Percentiles rank a stretch among this genome's conserved stretches.
phyloP scores from a whole-genome alignment of 805 yeast species.

The Wilhelminamyces savonicus region DNA sequence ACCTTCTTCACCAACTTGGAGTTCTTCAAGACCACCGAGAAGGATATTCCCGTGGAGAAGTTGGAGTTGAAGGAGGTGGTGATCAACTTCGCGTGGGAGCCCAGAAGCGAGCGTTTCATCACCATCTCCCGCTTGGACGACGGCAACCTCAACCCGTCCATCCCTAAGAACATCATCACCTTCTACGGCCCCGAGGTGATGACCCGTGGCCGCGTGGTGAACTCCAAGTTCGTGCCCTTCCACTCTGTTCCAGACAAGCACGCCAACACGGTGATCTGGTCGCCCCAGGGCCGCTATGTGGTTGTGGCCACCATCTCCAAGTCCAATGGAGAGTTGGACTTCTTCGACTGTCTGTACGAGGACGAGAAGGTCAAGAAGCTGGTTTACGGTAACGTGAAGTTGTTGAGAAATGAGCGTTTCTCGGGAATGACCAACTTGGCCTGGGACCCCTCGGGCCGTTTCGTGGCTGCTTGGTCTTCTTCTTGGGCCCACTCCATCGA shows the following conservation, averaged over 20 bases:
- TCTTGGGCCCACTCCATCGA: slow-evolving; percentile 77
- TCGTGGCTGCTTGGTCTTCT: slow-evolving; percentile 82
- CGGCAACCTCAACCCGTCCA: slow-evolving; percentile 54
- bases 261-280: slow-evolving; percentile 73
- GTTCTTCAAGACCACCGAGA: slow-evolving; percentile 81
- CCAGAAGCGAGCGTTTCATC: slow-evolving; percentile 81
- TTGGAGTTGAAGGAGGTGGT: slow-evolving; percentile 89
- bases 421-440: slow-evolving; percentile 74
- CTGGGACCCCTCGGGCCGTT: slow-evolving; percentile 98
- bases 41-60: slow-evolving; percentile 90
- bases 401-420: slow-evolving; percentile 57
- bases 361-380: slow-evolving; percentile 53
- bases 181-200: slow-evolving; percentile 78
- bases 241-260: slow-evolving; percentile 55
- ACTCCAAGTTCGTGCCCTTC: slow-evolving; percentile 51
- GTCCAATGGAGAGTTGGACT: slow-evolving; percentile 64
- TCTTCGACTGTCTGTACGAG: slow-evolving; percentile 80
- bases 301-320: slow-evolving; percentile 43
- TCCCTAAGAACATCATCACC: slow-evolving; percentile 58
- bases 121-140: slow-evolving; percentile 61
- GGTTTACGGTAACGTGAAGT: slow-evolving; percentile 48
- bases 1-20: slow-evolving; percentile 87
- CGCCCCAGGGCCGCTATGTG: slow-evolving; percentile 90
- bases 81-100: slow-evolving; percentile 92
- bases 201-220: slow-evolving; percentile 43